Base-by-base conservation (phyloP, 441 rosid species). In the Populus hybrid region DNA sequence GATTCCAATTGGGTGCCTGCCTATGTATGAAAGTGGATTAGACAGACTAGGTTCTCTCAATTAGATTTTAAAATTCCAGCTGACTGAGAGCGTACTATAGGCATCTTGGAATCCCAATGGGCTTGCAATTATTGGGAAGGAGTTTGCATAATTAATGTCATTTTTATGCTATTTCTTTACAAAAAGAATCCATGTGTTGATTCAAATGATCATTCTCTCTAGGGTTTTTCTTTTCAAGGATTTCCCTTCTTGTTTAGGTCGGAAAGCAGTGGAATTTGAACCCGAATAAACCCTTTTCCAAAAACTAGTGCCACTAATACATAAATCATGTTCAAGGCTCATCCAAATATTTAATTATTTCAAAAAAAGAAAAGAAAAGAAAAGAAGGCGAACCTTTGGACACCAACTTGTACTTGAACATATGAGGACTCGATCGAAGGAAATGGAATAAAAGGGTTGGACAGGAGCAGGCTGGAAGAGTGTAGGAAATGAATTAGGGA, bases 51-150 rank as follows among this genome's bases (percentile, higher is more conserved):
- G 73, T 54, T 40, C 77, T 40, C 70, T 77, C 42, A 66, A 38
- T 71, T 75, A 23, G n/a, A 79, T 42, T 76, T 64, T 79, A 42
- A 76, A 69, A 76, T 73, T 73, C 73, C 42, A 30, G 32, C 18
- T 69, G 70, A 63, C 28, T 38, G 64, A 16, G 32, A 59, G 63
- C 67, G 20, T 57, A 63, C 38, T 34, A 23, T 32, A 24, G 76
- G 74, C 82, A 83, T 75, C 77, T 78, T 80, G 78, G 82, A 50
- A 75, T 83, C 80, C 80, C 78, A 54, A 78, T 78, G 74, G 69
- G 57, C 42, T 66, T 46, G 72, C 80, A 80, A 80, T 78, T 75
- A 83, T 83, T 78, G 63, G 59, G 34, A 28, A 1, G 74, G 75
- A 35, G 54, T 34, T 20, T 69, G 46, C 46, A n/a, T 23, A 28